These are phyloP conservation scores for Aeschynomene evenia DNA, from an alignment of 306 rosid genomes.

Conservation along the genomic window DNA sequence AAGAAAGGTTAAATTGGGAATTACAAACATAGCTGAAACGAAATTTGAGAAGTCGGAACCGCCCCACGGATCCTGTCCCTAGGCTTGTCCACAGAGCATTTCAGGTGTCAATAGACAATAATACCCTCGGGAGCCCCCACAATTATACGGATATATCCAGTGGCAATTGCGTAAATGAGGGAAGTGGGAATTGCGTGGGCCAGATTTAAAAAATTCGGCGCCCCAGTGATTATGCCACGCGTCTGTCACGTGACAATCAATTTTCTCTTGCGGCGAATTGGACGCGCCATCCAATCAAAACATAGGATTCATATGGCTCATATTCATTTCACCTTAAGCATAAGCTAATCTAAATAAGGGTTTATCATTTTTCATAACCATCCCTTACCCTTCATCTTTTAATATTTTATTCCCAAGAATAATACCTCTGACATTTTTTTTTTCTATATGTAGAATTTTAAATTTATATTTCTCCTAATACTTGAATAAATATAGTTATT, in stretches of 20 bases:
- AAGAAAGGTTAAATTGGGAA: neutral
- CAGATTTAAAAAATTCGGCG: conserved; percentile 32
- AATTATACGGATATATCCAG: neutral
- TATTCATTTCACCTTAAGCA: neutral
- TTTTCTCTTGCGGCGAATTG: neutral
- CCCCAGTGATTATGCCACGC: conserved; percentile 10
- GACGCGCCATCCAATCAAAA: conserved; percentile 30
- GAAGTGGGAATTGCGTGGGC: conserved; percentile 25
- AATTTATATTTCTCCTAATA: no score
- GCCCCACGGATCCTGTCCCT: conserved; percentile 18
- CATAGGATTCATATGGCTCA: neutral
- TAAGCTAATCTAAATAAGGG: neutral
- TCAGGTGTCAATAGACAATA: neutral
- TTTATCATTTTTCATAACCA: no score
- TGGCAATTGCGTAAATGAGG: neutral
- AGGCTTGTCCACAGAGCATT: neutral
- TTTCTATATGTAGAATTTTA: no score
- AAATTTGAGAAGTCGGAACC: conserved; percentile 26
- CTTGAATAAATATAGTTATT: no score
- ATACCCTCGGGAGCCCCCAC: neutral
- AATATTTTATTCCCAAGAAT: no score
- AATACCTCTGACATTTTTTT: no score
- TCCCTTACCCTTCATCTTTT: no score
- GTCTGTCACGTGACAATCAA: neutral
- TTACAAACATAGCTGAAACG: conserved; percentile 4